Base-by-base conservation (phyloP, 371 early-diverging fungal species). In the Nematocida sp. region DNA sequence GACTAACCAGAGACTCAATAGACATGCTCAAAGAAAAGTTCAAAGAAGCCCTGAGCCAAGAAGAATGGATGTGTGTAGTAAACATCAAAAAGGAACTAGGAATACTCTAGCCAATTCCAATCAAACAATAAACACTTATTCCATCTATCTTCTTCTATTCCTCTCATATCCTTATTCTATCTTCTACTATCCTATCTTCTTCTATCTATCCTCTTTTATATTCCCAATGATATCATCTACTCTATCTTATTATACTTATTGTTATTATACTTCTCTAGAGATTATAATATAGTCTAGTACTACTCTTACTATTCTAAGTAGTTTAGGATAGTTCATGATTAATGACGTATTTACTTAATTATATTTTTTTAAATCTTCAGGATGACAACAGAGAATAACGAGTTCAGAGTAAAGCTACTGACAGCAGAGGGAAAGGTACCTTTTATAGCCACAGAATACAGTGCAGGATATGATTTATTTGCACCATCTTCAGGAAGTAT, bases 21-120 rank as follows among this genome's bases (percentile, higher is more conserved):
- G 93, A 96, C 83, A 86, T 96, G 43, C 86, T 97, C 78, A 97
- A 97, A 85, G 88, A 90, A 64, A 88, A 87, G 35, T 97, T 95
- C 89, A 88, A 92, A 75, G 88, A 90, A 63, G 96, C 96, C 78
- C 62, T 99, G 77, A 84, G 86, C 57, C 89, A 90, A 84, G 96
- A 95, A 38, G 95, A 94, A 53, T 92, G 94, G 93, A 86, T 80
- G 37, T 83, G 92, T 35, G 82, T 94, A 19, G 85, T 89, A 60
- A 88, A 88, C 83, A 85, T 95, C 9, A 84, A 85, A 58, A 70
- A 78, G 34, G 76, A 77, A 49, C 78, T 85, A 49, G 80, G 75
- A 17, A 82, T 85, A 55, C 47, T 81, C 41, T 84, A 66, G 32
- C 7, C 4, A 21, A 11, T 15, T 32, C 11, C 23, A 11, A 17